Evolutionary conservation across 1,284 basidiomycete species (phyloP), one percentile per base, ranked within the genome.

Genomic region (Xanthoconium separans): DNA sequence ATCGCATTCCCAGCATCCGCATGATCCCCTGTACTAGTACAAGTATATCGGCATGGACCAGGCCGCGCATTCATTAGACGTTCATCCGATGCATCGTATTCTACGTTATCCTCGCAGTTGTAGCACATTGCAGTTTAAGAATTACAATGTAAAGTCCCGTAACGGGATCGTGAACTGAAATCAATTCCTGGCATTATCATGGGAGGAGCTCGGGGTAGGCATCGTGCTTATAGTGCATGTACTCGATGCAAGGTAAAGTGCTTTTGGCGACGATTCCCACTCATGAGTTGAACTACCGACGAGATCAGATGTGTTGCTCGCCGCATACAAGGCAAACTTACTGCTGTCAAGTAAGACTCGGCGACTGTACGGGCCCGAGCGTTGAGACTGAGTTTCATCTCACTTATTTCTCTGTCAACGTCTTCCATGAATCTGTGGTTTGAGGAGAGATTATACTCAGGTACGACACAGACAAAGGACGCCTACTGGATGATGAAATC

Each of bases 401-500:
- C 88, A 57, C 89, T 93, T 67, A 94, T 93, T 70, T 93, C 91
- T 70, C 88, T 91, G 70, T 93, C 92, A 4, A 98, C 95, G 65
- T 98, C 95, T 70, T 98, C 95, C 95, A 98, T 98, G 71, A 98
- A 98, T 69, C 90, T 92, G 59, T 15, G 39, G 42, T 29, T 44
- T 18, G 4, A 36, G 5, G 10, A 27, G 11, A 18, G 11, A 30
- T 47, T 46, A 48, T 44, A 51, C 15, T 29, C 24, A 15, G 15
- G 33, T 12, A 30, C 36, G 18, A 33, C 36, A 46, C 4, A 37
- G 13, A 6, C 3, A 45, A 7, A 22, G 37, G 63, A 50, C 57
- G 66, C 75, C 42, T 61, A 94, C 89, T 99, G 93, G 62, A 98
- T 98, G 74, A 99, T 97, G 75, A 99, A 99, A 75, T 99, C 97